Conservation (phyloP, 371 early-diverging fungal species). For the Actinomortierella wolfii region DNA sequence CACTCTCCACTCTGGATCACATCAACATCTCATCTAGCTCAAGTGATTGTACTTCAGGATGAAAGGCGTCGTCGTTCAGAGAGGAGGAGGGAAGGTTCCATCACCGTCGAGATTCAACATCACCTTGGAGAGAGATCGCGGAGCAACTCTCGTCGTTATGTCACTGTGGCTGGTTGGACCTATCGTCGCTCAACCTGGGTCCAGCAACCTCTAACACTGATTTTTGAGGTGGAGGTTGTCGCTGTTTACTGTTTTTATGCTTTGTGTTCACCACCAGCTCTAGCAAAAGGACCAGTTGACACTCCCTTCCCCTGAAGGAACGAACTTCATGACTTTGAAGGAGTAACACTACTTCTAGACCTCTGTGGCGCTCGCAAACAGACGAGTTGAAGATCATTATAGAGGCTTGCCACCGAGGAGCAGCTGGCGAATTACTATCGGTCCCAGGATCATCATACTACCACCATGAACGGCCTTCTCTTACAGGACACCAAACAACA, state of each 20-base stretch:
- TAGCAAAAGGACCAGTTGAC: too few species aligned
- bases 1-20: neutral
- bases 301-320: too few species aligned
- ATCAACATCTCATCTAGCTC: neutral
- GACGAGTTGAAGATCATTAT: neutral
- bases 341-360: too few species aligned
- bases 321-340: too few species aligned
- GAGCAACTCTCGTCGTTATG: too few species aligned
- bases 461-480: neutral
- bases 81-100: neutral
- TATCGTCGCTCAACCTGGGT: constrained; percentile 1
- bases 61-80: neutral
- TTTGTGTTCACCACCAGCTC: too few species aligned
- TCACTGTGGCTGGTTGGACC: neutral
- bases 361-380: too few species aligned
- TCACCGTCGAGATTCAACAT: neutral
- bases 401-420: too few species aligned
- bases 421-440: too few species aligned
- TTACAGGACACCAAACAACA: neutral
- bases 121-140: neutral
- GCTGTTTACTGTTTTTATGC: neutral
- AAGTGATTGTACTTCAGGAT: constrained; percentile 1
- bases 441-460: too few species aligned
- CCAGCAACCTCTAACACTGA: neutral
- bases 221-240: neutral